Base-by-base conservation (phyloP, 140 eudicot species). In the Stevia rebaudiana region DNA sequence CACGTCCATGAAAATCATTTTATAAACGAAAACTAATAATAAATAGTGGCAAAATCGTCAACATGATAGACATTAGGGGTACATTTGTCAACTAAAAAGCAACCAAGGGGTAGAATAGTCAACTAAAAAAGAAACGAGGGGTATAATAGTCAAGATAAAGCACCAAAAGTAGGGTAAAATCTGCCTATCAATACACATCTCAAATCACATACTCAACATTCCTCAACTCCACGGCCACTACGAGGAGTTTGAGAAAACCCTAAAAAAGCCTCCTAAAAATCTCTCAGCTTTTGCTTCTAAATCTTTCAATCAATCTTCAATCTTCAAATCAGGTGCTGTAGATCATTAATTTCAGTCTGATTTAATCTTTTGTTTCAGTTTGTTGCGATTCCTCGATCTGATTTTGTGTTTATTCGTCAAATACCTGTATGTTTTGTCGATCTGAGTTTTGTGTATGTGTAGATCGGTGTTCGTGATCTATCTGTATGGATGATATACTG, bases 181-280 rank as follows among this genome's bases (percentile, higher is more conserved):
- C 67, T 59, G 17, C 15, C 24, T 60, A 39, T 59, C 74, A 67
- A 67, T 24, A 74, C 61, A 9, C 60, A 64, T 63, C 65, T 33
- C 52, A 65, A 23, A 59, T 4, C 62, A 11, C 57, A 63, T 22
- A 12, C 48, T 35, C 33, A 10, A 18, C 39, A 33, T 52, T 19
- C 48, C 71, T 64, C 71, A 73, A 73, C 78, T 73, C 78, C 78
- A 65, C 78, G 78, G 78, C 78, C 74, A 65, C 63, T 48, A 73
- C 73, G 68, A 74, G 74, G 78, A 74, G 78, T 74, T 74, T 72
- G 77, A 72, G 73, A 65, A 73, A 73, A 73, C 78, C 78, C 73
- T 65, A 65, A 74, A 65, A 61, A 62, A 52, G 54, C 63, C 47
- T 42, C 55, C 62, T 10, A 21, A 33, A 19, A 42, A 25, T 55